These are phyloP conservation scores for Pseudophaeomoniella oleicola DNA, from an alignment of 2,329 filamentous ascomycete genomes.

Conservation along the genomic window DNA sequence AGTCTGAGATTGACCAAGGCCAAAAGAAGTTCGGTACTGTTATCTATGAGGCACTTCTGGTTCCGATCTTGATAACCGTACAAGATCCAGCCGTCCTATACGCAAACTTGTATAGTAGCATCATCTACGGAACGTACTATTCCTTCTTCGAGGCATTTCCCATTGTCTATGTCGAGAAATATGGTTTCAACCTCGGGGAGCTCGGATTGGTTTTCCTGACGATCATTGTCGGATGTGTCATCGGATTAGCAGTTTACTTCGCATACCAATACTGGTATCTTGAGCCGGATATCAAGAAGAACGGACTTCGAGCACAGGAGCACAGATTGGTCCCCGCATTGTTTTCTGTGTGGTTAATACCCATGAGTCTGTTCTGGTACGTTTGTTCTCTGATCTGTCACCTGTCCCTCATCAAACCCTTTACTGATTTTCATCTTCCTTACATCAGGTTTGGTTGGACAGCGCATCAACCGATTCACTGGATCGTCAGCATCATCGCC, in stretches of 20 bases:
- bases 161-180: constrained; percentile 39
- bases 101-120: constrained; percentile 43
- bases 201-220: constrained; percentile 40
- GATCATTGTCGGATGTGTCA: constrained; percentile 23
- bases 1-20: constrained; percentile 46
- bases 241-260: constrained; percentile 36
- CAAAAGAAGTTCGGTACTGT: background rate
- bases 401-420: no score
- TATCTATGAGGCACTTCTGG: constrained; percentile 39
- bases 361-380: constrained; percentile 44
- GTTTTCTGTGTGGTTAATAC: constrained; percentile 32
- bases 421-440: no score
- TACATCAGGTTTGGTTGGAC: constrained; percentile 21
- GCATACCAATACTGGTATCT: constrained; percentile 39
- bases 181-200: constrained; percentile 39
- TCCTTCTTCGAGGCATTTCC: constrained; percentile 38
- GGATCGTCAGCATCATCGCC: constrained; percentile 16
- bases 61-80: constrained; percentile 44
- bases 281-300: constrained; percentile 30
- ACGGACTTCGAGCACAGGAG: constrained; percentile 39
- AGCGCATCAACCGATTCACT: constrained; percentile 16
- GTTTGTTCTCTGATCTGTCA: no score
- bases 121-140: constrained; percentile 49
- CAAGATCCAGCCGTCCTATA: constrained; percentile 46
- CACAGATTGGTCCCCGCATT: constrained; percentile 38